A percentile compares a stretch with the other conserved stretches of the same genome.
Conservation (phyloP, 352 stramenopile species). For the Pythium pyrilobum region DNA sequence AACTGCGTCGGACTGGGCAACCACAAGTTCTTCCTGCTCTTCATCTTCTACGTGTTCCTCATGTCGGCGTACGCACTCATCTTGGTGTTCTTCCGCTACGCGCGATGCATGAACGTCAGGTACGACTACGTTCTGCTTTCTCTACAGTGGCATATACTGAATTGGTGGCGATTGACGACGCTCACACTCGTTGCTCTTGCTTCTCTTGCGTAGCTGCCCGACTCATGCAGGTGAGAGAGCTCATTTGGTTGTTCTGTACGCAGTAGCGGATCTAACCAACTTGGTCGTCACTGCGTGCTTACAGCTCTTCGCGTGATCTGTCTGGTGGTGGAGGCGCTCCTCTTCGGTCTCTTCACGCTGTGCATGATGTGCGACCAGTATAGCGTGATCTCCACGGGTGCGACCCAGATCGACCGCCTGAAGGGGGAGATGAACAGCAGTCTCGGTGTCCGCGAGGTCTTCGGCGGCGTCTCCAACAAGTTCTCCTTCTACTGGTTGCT, state of each 20-base stretch:
- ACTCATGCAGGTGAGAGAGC: constrained; percentile 41
- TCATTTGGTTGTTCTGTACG: background rate
- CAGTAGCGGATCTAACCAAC: background rate
- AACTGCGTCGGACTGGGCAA: constrained; percentile 99
- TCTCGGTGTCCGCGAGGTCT: constrained; percentile 80
- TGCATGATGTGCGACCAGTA: constrained; percentile 99
- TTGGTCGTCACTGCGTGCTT: background rate
- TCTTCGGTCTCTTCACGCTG: constrained; percentile 98
- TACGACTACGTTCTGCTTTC: constrained; percentile 21
- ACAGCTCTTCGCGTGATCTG: constrained; percentile 73
- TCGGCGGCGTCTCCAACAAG: constrained; percentile 50
- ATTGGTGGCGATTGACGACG: too few relatives aligned
- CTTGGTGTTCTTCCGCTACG: constrained; percentile 91
- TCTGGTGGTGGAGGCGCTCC: constrained; percentile 82
- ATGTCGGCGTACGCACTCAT: constrained; percentile 92
- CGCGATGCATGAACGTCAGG: constrained; percentile 80
- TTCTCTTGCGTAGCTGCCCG: constrained; percentile 38
- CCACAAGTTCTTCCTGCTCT: constrained; percentile 95
- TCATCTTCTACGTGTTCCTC: constrained; percentile 92
- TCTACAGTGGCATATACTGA: too few relatives aligned
- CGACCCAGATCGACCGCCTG: constrained; percentile 97
- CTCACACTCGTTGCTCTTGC: constrained; percentile 1
- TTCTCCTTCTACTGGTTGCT: constrained; percentile 77
- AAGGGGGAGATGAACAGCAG: constrained; percentile 85
- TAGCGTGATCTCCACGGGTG: constrained; percentile 93